A percentile compares a stretch with the other conserved stretches of the same genome.
Evolutionary conservation across 2,329 filamentous ascomycete species (phyloP).

Genomic region (Fusarium anguioides): DNA sequence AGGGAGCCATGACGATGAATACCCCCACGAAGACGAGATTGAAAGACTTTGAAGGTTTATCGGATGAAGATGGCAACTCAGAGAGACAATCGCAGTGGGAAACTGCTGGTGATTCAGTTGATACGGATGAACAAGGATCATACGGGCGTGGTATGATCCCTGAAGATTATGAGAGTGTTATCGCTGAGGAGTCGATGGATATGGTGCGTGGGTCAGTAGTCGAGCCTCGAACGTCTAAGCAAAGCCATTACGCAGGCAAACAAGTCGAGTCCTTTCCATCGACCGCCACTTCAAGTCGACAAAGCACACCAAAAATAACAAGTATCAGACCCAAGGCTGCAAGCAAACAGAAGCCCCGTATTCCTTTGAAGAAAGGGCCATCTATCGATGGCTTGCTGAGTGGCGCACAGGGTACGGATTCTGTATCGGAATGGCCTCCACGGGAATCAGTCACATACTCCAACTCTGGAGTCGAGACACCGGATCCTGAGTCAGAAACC

Average conservation of each 20-base stretch:
- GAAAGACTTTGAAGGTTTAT: constrained; percentile 46
- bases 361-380: neutral
- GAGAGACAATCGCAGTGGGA: constrained; percentile 46
- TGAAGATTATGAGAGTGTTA: neutral
- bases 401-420: neutral
- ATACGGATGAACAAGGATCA: constrained; percentile 1
- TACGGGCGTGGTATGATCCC: neutral
- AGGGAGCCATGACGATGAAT: constrained; percentile 50
- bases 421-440: constrained; percentile 3
- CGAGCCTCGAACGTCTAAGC: neutral
- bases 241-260: neutral
- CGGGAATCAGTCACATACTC: constrained; percentile 10
- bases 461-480: constrained; percentile 14
- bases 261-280: constrained; percentile 10
- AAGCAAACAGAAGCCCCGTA: constrained; percentile 1
- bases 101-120: constrained; percentile 4
- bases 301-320: constrained; percentile 13
- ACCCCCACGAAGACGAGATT: constrained; percentile 51
- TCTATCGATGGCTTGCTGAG: neutral
- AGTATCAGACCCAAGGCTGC: neutral
- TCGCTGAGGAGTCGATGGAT: neutral
- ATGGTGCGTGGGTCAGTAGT: neutral
- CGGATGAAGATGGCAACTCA: constrained; percentile 47
- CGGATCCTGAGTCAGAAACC: neutral
- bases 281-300: constrained; percentile 2